These are phyloP conservation scores for Chrysopogon serrulatus DNA, from an alignment of 176 grass and related monocot species.

Conservation along the genomic window DNA sequence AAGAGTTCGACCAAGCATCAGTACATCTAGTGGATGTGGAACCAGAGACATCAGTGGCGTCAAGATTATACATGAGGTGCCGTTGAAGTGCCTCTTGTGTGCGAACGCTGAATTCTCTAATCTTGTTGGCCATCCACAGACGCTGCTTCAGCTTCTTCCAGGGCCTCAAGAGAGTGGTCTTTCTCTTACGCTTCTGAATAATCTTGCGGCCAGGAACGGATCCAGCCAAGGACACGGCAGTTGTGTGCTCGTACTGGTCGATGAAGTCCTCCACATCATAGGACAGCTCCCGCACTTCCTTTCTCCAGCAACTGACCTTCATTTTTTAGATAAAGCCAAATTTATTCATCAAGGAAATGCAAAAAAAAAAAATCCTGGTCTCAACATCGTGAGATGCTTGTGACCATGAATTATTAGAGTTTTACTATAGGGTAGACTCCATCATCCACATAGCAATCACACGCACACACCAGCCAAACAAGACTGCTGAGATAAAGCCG, in stretches of 20 bases:
- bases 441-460: too few species aligned
- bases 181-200: background rate
- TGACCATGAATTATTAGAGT: too few species aligned
- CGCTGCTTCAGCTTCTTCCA: background rate
- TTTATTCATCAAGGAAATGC: too few species aligned
- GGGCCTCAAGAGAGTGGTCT: background rate
- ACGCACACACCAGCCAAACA: too few species aligned
- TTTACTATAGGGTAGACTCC: too few species aligned
- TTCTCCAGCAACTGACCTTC: constrained; percentile 17
- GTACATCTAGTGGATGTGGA: too few species aligned
- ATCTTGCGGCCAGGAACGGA: background rate
- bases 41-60: background rate
- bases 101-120: constrained; percentile 21
- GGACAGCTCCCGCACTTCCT: constrained; percentile 4
- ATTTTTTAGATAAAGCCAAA: too few species aligned
- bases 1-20: background rate
- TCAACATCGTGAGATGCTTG: too few species aligned
- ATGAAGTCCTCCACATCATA: constrained; percentile 25
- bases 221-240: background rate
- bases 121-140: constrained; percentile 29
- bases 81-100: constrained; percentile 8
- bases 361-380: too few species aligned
- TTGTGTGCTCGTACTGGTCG: too few species aligned
- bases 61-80: background rate
- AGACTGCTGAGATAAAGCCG: too few species aligned